Percentiles rank a stretch among this genome's conserved stretches.
These are phyloP conservation scores for Naganishia friedmannii DNA, from an alignment of 768 basidiomycete genomes.

Conservation along the genomic window DNA sequence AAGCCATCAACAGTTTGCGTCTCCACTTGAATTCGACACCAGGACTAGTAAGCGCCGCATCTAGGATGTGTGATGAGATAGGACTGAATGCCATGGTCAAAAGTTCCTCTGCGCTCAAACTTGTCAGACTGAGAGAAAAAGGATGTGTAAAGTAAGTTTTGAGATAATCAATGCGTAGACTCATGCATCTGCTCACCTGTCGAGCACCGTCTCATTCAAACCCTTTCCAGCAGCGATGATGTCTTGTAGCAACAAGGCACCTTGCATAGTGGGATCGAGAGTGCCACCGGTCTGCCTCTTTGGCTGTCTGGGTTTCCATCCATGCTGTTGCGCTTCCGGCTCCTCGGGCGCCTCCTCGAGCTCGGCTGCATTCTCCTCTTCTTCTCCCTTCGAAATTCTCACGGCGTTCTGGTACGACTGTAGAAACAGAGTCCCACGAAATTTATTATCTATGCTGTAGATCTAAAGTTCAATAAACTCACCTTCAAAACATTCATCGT, in stretches of 20 bases:
- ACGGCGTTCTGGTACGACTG: constrained; percentile 43
- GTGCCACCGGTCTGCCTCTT: constrained; percentile 46
- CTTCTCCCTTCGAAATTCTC: constrained; percentile 25
- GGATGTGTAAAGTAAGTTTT: constrained; percentile 9
- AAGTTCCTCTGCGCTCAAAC: constrained; percentile 62
- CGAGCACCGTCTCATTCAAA: constrained; percentile 65
- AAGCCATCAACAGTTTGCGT: constrained; percentile 67
- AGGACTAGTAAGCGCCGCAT: constrained; percentile 66
- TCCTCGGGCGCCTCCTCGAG: constrained; percentile 17
- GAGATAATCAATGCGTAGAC: not conserved
- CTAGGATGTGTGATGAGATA: constrained; percentile 74
- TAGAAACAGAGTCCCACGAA: not conserved
- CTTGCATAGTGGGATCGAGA: constrained; percentile 72
- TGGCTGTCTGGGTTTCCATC: constrained; percentile 43
- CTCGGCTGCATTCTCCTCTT: constrained; percentile 21
- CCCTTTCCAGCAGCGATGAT: constrained; percentile 68
- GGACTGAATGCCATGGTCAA: constrained; percentile 64
- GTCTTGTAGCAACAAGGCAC: constrained; percentile 79
- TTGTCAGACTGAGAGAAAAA: constrained; percentile 58
- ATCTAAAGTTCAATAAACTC: constrained; percentile 25
- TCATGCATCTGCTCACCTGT: constrained; percentile 58
- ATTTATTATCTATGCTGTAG: not conserved
- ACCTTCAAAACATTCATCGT: constrained; percentile 52
- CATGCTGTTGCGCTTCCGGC: constrained; percentile 27
- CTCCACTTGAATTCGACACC: constrained; percentile 65